Conservation (phyloP, 176 grass and related monocot genomes). For the Zoysia pacifica region DNA sequence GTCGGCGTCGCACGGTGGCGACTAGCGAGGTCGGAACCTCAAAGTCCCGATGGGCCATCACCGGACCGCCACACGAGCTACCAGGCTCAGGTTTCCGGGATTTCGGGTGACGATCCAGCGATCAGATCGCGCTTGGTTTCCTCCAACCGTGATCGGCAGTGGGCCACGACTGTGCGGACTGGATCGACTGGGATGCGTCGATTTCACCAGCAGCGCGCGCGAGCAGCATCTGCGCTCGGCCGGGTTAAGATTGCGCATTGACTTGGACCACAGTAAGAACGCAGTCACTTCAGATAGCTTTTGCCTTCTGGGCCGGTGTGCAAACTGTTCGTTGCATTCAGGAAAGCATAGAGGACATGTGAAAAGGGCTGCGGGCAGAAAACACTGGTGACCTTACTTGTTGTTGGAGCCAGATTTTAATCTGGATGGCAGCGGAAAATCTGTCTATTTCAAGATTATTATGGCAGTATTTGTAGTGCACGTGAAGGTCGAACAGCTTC, state of each 20-base stretch:
- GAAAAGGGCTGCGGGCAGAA: neutral
- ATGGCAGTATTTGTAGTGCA: conserved; percentile 21
- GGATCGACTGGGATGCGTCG: neutral
- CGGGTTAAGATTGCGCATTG: conserved; percentile 9
- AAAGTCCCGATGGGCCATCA: neutral
- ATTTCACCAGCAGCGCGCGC: neutral
- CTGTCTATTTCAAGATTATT: neutral
- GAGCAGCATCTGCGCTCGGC: neutral
- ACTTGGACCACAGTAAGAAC: conserved; percentile 31
- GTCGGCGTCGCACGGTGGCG: conserved; percentile 28
- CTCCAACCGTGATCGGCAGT: conserved; percentile 24
- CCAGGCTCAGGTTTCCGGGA: neutral
- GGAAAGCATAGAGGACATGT: neutral
- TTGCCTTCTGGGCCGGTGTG: neutral
- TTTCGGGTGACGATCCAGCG: neutral
- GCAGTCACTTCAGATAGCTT: conserved; percentile 24
- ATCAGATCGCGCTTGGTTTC: neutral
- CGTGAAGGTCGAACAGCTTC: conserved; percentile 2
- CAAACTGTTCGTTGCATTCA: conserved; percentile 30
- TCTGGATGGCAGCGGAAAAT: conserved; percentile 17
- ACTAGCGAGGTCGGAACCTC: neutral
- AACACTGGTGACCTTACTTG: neutral
- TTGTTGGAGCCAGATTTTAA: neutral
- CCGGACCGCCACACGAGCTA: neutral
- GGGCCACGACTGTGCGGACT: conserved; percentile 27